Evolutionary conservation across 148 eudicot genomes (phyloP), one percentile per base, ranked within the genome.

Genomic region (Rhododendron ovatum): DNA sequence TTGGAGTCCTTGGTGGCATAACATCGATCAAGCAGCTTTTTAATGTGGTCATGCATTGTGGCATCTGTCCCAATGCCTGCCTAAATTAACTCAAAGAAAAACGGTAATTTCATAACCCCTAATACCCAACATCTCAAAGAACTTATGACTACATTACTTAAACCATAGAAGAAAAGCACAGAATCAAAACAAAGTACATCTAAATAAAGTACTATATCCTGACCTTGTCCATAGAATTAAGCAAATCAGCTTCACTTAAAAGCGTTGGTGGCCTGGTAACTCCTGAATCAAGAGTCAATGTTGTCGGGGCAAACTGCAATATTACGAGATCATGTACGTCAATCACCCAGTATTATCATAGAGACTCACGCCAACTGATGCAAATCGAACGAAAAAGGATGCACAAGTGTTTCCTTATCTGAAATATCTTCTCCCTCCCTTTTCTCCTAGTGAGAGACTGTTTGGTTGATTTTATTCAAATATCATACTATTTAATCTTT

Each of bases 31-130:
- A 95, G 91, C 84, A 97, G 93, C 89, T 97, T 97, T 85, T 97
- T 95, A 84, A 97, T 97, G 88, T 97, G 99, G 89, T 97, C 99
- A 89, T 97, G 99, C 99, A 97, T 97, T 73, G 99, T 97, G 43
- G 99, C 99, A 92, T 97, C 99, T 85, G 99, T 97, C 48, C 99
- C 99, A 57, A 97, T 97, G 59, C 95, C 98, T 41, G 98, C 95
- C 98, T 96, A 71, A 83, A 85, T 5, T 86, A 53, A 79, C 10
- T 28, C 0, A 9, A 20, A 71, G 47, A 53, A 20, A 83, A 37
- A 24, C 4, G 8, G 75, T 3, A 35, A 51, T 59, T 82, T 61
- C 43, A 24, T 75, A 73, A 50, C 20, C 53, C 24, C 50, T 45
- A 35, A 15, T 67, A 51, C 53, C 83, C 57, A 78, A 78, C 20